These are phyloP conservation scores for Fusarium lyarnte DNA, from an alignment of 2,329 filamentous ascomycete genomes.

Conservation along the genomic window DNA sequence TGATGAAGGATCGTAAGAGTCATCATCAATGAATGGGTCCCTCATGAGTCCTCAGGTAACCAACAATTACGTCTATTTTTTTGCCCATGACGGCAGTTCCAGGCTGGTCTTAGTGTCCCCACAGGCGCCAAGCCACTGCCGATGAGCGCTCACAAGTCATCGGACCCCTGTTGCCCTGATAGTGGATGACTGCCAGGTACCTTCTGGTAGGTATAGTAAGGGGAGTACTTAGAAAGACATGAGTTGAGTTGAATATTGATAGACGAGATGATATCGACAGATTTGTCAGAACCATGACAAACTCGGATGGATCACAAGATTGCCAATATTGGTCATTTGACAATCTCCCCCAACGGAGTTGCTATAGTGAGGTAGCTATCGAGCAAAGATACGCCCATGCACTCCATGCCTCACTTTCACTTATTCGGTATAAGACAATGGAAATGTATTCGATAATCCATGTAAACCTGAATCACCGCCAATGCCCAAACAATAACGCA, in stretches of 20 bases:
- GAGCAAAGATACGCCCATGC: background rate
- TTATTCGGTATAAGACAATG: background rate
- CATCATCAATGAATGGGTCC: constrained; percentile 26
- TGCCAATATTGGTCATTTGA: background rate
- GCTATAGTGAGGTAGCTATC: background rate
- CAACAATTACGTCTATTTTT: constrained; percentile 16
- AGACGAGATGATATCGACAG: background rate
- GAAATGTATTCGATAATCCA: background rate
- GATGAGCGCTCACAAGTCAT: constrained; percentile 6
- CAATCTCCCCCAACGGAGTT: background rate
- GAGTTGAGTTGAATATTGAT: background rate
- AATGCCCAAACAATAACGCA: background rate
- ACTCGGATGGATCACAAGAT: background rate
- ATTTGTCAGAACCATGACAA: background rate
- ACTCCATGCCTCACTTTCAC: background rate
- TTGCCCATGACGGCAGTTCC: constrained; percentile 18
- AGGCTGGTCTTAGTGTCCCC: constrained; percentile 14
- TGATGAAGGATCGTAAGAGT: constrained; percentile 29
- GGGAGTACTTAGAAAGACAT: background rate
- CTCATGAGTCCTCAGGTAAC: constrained; percentile 23
- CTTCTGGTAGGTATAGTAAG: background rate
- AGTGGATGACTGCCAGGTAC: background rate
- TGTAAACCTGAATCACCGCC: constrained; percentile 1
- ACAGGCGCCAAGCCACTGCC: constrained; percentile 29
- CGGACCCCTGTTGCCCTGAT: constrained; percentile 17